Conservation (phyloP, 345 rosid species). For the Citrus reticulata region DNA sequence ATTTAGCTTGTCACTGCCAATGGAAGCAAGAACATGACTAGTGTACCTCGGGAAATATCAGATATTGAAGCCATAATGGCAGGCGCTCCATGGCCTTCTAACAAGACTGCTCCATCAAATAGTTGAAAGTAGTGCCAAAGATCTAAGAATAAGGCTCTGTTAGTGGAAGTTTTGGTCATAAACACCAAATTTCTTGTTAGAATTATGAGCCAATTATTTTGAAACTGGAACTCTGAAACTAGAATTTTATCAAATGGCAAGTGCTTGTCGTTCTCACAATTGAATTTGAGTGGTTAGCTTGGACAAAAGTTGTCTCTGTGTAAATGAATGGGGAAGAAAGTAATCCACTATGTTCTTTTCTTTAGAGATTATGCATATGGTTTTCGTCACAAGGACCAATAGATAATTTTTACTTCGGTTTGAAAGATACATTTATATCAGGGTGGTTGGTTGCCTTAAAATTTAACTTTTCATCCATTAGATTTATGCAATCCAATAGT, state of each 20-base stretch:
- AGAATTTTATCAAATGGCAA: not conserved
- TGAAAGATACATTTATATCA: no score
- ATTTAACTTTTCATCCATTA: no score
- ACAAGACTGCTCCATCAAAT: not conserved
- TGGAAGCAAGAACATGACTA: conserved; percentile 84
- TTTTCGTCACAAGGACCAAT: no score
- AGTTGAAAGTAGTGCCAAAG: not conserved
- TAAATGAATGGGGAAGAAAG: not conserved
- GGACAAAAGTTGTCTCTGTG: not conserved
- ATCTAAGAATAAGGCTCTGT: not conserved
- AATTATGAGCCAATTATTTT: not conserved
- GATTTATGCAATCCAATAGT: no score
- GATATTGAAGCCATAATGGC: conserved; percentile 96
- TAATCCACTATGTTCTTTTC: not conserved
- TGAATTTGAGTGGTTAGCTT: not conserved
- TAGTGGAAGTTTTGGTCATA: not conserved
- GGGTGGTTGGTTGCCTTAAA: no score
- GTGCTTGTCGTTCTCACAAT: not conserved
- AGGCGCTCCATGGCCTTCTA: conserved; percentile 65
- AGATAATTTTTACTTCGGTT: no score
- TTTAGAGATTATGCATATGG: not conserved
- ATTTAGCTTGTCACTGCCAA: conserved; percentile 51
- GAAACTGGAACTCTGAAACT: no score
- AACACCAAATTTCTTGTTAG: not conserved
- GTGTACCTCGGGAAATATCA: conserved; percentile 53